These are phyloP conservation scores for Typha latifolia DNA, from an alignment of 176 grass and related monocot genomes.

Conservation along the genomic window DNA sequence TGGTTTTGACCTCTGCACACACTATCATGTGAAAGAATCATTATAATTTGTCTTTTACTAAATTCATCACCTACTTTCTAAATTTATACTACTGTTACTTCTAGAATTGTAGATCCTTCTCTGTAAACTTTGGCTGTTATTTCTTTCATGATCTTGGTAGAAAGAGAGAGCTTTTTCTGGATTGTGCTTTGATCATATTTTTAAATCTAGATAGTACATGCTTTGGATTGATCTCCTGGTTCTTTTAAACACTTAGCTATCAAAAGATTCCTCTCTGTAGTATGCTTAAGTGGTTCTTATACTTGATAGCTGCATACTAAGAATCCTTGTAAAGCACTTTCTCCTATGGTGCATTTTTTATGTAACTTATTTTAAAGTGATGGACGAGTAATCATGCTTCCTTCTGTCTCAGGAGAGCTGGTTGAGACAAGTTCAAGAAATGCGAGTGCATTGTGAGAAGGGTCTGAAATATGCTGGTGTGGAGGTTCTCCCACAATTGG, in stretches of 20 bases:
- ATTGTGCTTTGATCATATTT: too few relatives aligned
- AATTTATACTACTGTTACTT: background rate
- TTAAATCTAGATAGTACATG: too few relatives aligned
- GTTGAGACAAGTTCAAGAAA: slow-evolving; percentile 92
- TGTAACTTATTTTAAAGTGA: background rate
- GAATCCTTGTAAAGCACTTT: background rate
- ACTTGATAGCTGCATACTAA: background rate
- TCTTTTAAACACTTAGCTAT: too few relatives aligned
- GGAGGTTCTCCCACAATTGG: slow-evolving; percentile 33
- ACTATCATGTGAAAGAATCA: too few relatives aligned
- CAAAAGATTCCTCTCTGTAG: too few relatives aligned
- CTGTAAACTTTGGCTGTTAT: background rate
- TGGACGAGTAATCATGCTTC: background rate
- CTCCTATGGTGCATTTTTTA: background rate
- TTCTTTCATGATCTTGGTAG: too few relatives aligned
- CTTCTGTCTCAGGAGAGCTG: slow-evolving; percentile 55
- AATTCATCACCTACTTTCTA: background rate
- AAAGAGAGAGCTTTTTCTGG: too few relatives aligned
- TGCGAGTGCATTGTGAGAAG: slow-evolving; percentile 71
- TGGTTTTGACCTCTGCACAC: background rate
- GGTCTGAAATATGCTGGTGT: slow-evolving; percentile 50
- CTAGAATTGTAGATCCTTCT: background rate
- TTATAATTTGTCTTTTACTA: background rate
- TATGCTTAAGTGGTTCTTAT: too few relatives aligned
- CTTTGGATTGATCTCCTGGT: too few relatives aligned